Evolutionary conservation across 192 early-diverging fungal genomes (phyloP).

Genomic region (Rhizophagus sp.): DNA sequence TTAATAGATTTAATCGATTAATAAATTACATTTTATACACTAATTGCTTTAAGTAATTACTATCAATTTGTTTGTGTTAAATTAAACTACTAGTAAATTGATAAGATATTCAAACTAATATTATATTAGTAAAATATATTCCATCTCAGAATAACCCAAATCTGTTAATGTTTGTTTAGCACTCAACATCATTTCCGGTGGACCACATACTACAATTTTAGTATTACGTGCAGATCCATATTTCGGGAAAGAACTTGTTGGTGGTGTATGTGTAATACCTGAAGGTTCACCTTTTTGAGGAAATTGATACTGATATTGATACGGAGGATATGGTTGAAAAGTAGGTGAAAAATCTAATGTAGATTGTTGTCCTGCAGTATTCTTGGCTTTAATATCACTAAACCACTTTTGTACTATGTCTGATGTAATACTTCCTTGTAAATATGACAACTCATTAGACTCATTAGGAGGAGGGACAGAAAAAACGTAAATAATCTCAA

Average conservation of each 20-base stretch:
- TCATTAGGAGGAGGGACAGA: background rate
- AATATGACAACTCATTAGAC: background rate
- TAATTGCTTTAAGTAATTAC: too few relatives aligned
- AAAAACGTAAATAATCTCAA: background rate
- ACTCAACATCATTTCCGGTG: background rate
- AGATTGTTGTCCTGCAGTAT: background rate
- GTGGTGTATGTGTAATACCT: background rate
- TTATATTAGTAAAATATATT: constrained; percentile 1
- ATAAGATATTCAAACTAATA: too few relatives aligned
- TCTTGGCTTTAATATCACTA: background rate
- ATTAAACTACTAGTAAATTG: too few relatives aligned
- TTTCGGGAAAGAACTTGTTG: background rate
- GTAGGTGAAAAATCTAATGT: background rate
- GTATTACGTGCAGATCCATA: background rate
- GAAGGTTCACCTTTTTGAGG: too few relatives aligned
- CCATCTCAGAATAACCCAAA: background rate
- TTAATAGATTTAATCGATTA: too few relatives aligned
- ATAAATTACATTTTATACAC: too few relatives aligned
- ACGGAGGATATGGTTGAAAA: too few relatives aligned
- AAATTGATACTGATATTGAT: too few relatives aligned
- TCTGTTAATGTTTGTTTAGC: background rate
- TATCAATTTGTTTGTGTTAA: too few relatives aligned
- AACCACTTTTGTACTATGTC: constrained; percentile 2
- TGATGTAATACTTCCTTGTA: background rate
- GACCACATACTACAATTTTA: constrained; percentile 21